Evolutionary conservation across 2,329 filamentous ascomycete species (phyloP).

Genomic region (Stromatinia cepivora): DNA sequence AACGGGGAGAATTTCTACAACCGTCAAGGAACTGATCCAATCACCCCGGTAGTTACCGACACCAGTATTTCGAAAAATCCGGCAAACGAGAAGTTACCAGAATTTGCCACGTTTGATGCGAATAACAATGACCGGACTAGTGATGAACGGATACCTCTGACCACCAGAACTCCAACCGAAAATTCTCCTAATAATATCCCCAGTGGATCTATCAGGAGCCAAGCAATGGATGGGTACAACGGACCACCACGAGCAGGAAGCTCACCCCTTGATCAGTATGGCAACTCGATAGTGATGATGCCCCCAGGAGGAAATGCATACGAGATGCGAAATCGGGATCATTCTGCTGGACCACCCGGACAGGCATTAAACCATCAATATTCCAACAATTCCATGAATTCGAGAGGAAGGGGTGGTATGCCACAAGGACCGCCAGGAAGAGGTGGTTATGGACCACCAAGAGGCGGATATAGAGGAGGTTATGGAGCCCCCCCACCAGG

Average conservation of each 20-base stretch:
- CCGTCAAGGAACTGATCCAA: constrained; percentile 48
- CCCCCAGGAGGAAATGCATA: constrained; percentile 30
- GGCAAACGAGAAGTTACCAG: constrained; percentile 51
- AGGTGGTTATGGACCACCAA: constrained; percentile 38
- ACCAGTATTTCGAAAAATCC: constrained; percentile 59
- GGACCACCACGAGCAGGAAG: constrained; percentile 32
- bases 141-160: constrained; percentile 72
- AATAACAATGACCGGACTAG: constrained; percentile 55
- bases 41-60: constrained; percentile 47
- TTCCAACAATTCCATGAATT: constrained; percentile 36
- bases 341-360: constrained; percentile 51
- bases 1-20: constrained; percentile 91
- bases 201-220: constrained; percentile 31
- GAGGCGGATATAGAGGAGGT: constrained; percentile 49
- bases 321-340: constrained; percentile 49
- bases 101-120: constrained; percentile 64
- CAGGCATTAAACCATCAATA: constrained; percentile 49
- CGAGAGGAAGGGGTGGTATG: constrained; percentile 37
- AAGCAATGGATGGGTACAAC: constrained; percentile 30
- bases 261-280: constrained; percentile 61
- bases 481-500: constrained; percentile 29
- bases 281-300: constrained; percentile 54
- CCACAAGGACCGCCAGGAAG: constrained; percentile 31
- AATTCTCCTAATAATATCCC: constrained; percentile 46
- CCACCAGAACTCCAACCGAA: constrained; percentile 57